Evolutionary conservation across 2,329 filamentous ascomycete genomes (phyloP), one percentile per base, ranked within the genome.

Genomic region (Colletotrichum lupini): DNA sequence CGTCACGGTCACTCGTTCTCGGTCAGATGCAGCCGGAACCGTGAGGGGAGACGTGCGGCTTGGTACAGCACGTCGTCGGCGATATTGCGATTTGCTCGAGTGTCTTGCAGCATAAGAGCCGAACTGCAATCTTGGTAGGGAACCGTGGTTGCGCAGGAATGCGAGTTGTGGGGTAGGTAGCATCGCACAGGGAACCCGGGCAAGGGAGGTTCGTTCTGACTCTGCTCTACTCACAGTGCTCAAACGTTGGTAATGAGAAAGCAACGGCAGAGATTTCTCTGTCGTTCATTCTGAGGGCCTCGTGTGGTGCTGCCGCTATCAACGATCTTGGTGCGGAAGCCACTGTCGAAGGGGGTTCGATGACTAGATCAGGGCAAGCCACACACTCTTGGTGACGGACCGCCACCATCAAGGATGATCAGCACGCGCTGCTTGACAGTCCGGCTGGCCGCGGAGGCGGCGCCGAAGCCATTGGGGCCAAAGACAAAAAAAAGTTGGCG

Each of bases 161-260:
- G 70, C 58, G 30, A 58, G 59, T n/a, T 69, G 70, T 72, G 70
- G 70, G 66, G 70, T 72, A 68, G 42, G 65, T 69, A 37, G 46
- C 59, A 72, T 69, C 46, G 66, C 59, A 72, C 66, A 63, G 24
- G 56, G 55, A 49, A 56, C 65, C 59, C 69, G 26, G 59, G 52
- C 24, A 69, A 69, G 58, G 65, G 58, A 58, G 53, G 7, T n/a
- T 49, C 42, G 42, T 49, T 49, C 42, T 49, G 42, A 49, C 42
- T 49, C 42, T 49, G 16, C 46, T 57, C 24, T 49, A 24, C 24
- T 49, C 26, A 69, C 52, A 58, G 26, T 3, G 12, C 61, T 32
- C 42, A 42, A 26, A 35, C 42, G 7, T 64, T 68, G n/a, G 66
- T n/a, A 55, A 42, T 68, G 57, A 72, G 42, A 5, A 42, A 49